phyloP scores from a whole-genome alignment of 768 basidiomycete genomes.

The Podaxis pistillaris region DNA sequence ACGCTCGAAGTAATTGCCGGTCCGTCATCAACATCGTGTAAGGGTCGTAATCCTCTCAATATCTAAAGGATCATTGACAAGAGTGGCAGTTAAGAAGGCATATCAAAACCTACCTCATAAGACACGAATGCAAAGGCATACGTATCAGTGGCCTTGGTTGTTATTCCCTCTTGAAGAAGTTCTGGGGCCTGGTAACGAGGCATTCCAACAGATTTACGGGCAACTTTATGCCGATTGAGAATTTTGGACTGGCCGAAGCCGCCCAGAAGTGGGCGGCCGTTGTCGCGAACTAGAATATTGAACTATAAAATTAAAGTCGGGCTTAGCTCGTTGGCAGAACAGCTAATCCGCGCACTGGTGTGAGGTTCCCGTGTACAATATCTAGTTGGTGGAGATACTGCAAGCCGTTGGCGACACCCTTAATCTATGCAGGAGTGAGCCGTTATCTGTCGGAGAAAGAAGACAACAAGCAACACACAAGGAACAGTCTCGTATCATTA shows the following conservation, averaged over 20 bases:
- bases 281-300: not conserved
- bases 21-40: too few species aligned
- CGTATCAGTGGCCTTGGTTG: not conserved
- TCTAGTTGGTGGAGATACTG: not conserved
- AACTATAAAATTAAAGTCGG: not conserved
- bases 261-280: not conserved
- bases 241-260: constrained; percentile 17
- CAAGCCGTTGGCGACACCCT: not conserved
- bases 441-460: too few species aligned
- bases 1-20: not conserved
- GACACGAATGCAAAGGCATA: not conserved
- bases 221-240: constrained; percentile 7
- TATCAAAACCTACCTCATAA: not conserved
- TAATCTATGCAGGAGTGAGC: too few species aligned
- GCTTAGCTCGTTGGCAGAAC: not conserved
- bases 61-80: too few species aligned
- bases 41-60: not conserved
- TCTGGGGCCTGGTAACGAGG: constrained; percentile 21
- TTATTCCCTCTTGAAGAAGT: too few species aligned
- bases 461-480: constrained; percentile 7
- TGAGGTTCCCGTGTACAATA: not conserved
- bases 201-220: constrained; percentile 18
- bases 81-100: not conserved
- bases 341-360: not conserved
- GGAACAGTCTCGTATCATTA: not conserved